phyloP scores from a whole-genome alignment of 179 eudicot species.

The Vitellaria paradoxa region DNA sequence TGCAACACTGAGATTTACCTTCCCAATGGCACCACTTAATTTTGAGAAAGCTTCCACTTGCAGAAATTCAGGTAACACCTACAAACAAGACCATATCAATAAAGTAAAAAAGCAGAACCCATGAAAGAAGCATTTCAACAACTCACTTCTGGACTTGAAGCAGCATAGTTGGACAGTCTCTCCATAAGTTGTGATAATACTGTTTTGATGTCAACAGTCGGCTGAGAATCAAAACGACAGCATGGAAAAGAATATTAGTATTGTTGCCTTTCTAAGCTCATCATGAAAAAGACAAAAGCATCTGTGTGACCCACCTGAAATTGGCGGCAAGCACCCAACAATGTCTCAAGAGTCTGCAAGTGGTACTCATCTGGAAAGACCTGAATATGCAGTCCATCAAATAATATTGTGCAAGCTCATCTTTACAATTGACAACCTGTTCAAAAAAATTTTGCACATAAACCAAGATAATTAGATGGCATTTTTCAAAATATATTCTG shows the following conservation, averaged over 20 bases:
- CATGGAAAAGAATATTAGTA: background rate
- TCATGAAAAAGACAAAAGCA: conserved; percentile 7
- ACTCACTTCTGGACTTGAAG: conserved; percentile 90
- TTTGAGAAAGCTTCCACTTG: conserved; percentile 98
- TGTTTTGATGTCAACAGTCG: conserved; percentile 84
- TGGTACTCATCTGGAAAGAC: conserved; percentile 99
- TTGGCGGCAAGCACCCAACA: conserved; percentile 93
- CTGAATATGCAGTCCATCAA: conserved; percentile 97
- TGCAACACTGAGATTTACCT: conserved; percentile 42
- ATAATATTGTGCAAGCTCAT: conserved; percentile 89
- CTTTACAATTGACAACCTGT: conserved; percentile 95
- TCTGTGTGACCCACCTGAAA: conserved; percentile 66
- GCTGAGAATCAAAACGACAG: conserved; percentile 38
- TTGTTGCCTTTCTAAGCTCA: background rate
- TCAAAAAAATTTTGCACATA: conserved; percentile 1
- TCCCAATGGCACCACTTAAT: conserved; percentile 90
- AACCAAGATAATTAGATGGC: background rate
- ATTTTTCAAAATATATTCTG: background rate
- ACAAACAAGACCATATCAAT: conserved; percentile 27
- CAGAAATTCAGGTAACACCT: conserved; percentile 92
- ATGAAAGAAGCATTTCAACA: conserved; percentile 11
- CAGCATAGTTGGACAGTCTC: conserved; percentile 93
- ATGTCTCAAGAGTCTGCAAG: conserved; percentile 88
- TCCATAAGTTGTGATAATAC: conserved; percentile 93
- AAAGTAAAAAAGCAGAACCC: background rate